phyloP scores from a whole-genome alignment of 331 rosid genomes.

The Quercus phellos region DNA sequence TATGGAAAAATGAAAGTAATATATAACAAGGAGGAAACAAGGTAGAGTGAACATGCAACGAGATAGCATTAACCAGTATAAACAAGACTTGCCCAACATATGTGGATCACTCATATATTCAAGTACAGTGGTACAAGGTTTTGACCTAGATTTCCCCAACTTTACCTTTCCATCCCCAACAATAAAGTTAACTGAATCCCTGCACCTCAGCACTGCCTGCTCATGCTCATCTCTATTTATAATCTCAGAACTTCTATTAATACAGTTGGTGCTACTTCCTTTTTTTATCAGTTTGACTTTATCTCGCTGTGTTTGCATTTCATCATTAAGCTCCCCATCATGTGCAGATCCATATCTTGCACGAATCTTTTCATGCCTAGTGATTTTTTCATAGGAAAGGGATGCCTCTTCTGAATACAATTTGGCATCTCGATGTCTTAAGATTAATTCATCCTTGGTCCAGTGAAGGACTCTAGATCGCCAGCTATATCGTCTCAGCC shows the following conservation, averaged over 20 bases:
- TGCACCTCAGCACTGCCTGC: constrained; percentile 41
- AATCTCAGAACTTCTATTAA: constrained; percentile 31
- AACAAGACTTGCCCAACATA: constrained; percentile 28
- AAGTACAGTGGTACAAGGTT: constrained; percentile 35
- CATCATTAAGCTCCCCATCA: constrained; percentile 30
- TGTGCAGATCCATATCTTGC: constrained; percentile 23
- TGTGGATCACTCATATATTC: constrained; percentile 30
- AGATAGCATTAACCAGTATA: constrained; percentile 23
- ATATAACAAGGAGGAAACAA: constrained; percentile 4
- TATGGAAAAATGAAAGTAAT: not conserved
- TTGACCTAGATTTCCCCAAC: constrained; percentile 40
- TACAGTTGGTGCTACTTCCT: constrained; percentile 27
- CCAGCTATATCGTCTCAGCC: constrained; percentile 23
- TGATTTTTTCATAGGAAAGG: constrained; percentile 12
- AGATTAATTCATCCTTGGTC: constrained; percentile 33
- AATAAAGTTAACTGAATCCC: constrained; percentile 50
- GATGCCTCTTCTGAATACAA: constrained; percentile 17
- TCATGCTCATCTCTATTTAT: constrained; percentile 29
- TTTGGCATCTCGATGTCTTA: constrained; percentile 28
- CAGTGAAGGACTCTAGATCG: constrained; percentile 38
- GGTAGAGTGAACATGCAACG: constrained; percentile 16
- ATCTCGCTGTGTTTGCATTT: constrained; percentile 29
- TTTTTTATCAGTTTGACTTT: constrained; percentile 20
- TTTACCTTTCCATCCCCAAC: constrained; percentile 65
- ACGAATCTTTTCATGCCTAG: constrained; percentile 10